Percentiles rank a stretch among this genome's conserved stretches.
phyloP scores from a whole-genome alignment of 371 early-diverging fungal species.

The Rhizopus stolonifer region DNA sequence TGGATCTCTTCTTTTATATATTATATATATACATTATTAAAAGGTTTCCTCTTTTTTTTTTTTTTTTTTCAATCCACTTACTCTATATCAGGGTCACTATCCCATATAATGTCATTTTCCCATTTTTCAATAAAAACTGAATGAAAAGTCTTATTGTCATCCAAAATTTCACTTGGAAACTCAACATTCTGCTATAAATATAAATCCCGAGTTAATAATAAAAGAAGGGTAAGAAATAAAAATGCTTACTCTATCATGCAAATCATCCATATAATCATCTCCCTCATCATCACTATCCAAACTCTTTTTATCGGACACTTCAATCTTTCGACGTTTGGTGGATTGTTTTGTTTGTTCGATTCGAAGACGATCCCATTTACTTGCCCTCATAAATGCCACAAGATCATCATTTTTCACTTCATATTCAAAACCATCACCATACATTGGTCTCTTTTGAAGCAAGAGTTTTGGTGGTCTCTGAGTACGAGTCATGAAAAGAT shows the following conservation, averaged over 20 bases:
- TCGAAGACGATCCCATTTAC: slow-evolving; percentile 29
- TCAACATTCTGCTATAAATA: no score
- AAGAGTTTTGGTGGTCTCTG: slow-evolving; percentile 34
- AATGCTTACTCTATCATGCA: no score
- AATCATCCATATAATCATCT: no score
- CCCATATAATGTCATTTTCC: slow-evolving; percentile 88
- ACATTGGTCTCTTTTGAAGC: slow-evolving; percentile 29
- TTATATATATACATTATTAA: not conserved
- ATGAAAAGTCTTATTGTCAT: slow-evolving; percentile 44
- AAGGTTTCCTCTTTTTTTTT: not conserved
- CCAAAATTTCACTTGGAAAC: slow-evolving; percentile 1
- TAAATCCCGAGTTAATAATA: no score
- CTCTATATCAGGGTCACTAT: no score
- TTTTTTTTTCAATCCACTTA: slow-evolving; percentile 25
- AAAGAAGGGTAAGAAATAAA: no score
- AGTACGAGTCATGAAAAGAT: slow-evolving; percentile 57
- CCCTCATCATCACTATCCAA: no score
- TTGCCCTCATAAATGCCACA: slow-evolving; percentile 30
- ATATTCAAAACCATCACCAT: slow-evolving; percentile 47
- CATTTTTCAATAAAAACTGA: slow-evolving; percentile 75
- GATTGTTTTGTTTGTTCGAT: slow-evolving; percentile 16
- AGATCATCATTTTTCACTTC: slow-evolving; percentile 46
- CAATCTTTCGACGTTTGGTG: slow-evolving; percentile 33
- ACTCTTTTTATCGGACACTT: slow-evolving; percentile 1
- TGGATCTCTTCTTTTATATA: not conserved